phyloP scores from a whole-genome alignment of 306 rosid genomes.

The Malus fusca region DNA sequence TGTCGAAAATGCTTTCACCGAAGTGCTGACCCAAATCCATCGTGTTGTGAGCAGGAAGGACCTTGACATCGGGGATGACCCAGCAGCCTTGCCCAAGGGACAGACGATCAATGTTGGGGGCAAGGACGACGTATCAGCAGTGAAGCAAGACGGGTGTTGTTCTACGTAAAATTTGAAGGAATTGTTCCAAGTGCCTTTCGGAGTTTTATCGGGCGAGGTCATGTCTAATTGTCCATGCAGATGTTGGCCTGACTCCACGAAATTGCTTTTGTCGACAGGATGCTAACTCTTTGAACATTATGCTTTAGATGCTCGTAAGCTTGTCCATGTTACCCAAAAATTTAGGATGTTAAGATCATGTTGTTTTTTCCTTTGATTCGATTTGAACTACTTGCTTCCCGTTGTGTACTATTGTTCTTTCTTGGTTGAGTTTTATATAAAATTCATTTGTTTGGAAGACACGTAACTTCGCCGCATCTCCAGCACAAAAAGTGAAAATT shows the following conservation, averaged over 20 bases:
- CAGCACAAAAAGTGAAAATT: not conserved
- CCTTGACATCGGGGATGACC: slow-evolving; percentile 65
- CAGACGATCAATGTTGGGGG: slow-evolving; percentile 52
- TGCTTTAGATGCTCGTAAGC: slow-evolving; percentile 16
- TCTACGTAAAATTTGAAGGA: slow-evolving; percentile 26
- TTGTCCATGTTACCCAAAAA: slow-evolving; percentile 14
- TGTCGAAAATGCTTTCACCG: slow-evolving; percentile 69
- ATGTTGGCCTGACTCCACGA: slow-evolving; percentile 14
- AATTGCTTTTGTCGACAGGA: slow-evolving; percentile 29
- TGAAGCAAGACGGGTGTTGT: slow-evolving; percentile 66
- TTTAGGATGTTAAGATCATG: slow-evolving; percentile 18
- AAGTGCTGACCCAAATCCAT: slow-evolving; percentile 56
- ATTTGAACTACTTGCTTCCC: slow-evolving; percentile 9
- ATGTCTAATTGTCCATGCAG: slow-evolving; percentile 32
- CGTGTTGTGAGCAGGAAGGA: slow-evolving; percentile 62
- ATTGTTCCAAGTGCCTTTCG: slow-evolving; percentile 6
- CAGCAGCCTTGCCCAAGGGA: slow-evolving; percentile 71
- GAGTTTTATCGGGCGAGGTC: slow-evolving; percentile 17
- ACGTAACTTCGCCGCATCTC: not conserved
- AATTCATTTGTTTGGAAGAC: not conserved
- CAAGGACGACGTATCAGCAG: slow-evolving; percentile 69
- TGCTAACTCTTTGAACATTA: slow-evolving; percentile 14
- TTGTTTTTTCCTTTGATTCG: slow-evolving; percentile 10
- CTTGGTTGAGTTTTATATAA: not conserved
- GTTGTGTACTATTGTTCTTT: slow-evolving; percentile 13